phyloP scores from a whole-genome alignment of 192 early-diverging fungal genomes.

The Rhizophagus prolifer region DNA sequence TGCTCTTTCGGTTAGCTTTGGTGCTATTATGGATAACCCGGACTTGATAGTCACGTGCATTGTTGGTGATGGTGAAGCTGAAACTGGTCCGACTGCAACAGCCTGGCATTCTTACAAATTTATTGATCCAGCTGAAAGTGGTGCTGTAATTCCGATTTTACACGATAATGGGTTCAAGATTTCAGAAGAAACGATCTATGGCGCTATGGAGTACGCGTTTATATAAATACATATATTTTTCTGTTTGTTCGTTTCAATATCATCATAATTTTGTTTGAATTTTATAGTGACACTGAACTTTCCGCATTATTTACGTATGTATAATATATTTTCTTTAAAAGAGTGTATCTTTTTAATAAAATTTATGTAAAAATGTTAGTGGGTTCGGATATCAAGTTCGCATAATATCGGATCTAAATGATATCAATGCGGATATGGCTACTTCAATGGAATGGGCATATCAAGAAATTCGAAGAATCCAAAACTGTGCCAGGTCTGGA shows the following conservation, averaged over 20 bases:
- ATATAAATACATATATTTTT: neutral
- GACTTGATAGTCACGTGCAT: constrained; percentile 50
- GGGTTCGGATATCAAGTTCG: constrained; percentile 48
- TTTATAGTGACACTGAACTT: neutral
- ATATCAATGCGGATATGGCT: constrained; percentile 46
- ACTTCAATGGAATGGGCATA: constrained; percentile 44
- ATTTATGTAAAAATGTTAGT: constrained; percentile 16
- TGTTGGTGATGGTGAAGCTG: constrained; percentile 47
- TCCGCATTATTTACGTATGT: constrained; percentile 2
- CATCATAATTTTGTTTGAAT: neutral
- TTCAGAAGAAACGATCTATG: constrained; percentile 43
- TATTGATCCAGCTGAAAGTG: constrained; percentile 39
- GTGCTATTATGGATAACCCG: constrained; percentile 48
- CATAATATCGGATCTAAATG: constrained; percentile 38
- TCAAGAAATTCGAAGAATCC: constrained; percentile 40
- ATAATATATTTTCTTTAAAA: neutral
- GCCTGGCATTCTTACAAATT: constrained; percentile 50
- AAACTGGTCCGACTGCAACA: constrained; percentile 44
- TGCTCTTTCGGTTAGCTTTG: constrained; percentile 45
- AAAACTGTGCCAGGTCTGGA: constrained; percentile 38
- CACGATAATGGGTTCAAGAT: constrained; percentile 49
- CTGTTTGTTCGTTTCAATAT: neutral
- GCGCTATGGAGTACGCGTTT: constrained; percentile 42
- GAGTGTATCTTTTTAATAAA: too few relatives aligned
- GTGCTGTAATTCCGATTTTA: constrained; percentile 45